Base-by-base conservation (phyloP, 2,329 filamentous ascomycete genomes). In the Colletotrichum echinochloae region DNA sequence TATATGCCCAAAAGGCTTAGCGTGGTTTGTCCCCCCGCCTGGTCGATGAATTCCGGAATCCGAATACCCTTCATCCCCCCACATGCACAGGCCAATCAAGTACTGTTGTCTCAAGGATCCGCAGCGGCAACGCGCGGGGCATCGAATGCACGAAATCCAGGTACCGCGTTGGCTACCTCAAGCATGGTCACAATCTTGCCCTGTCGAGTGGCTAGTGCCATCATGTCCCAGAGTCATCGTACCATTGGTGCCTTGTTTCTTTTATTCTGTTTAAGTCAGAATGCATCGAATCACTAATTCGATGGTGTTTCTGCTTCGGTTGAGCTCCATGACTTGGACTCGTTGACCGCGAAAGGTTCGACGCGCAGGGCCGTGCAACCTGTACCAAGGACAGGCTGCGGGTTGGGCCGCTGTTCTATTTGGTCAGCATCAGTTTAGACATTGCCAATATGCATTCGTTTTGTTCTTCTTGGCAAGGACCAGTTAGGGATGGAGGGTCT, bases 121-220 rank as follows among this genome's bases (percentile, higher is more conserved):
- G 55, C 54, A 60, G 60, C 60, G 48, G 60, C 49, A 65, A 60
- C 33, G 37, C 41, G 62, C 62, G 62, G 62, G 62, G 55, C 44
- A 59, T 48, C 35, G n/a, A 23, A 59, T 65, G 62, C 62, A 59
- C 23, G 52, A 65, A 65, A 65, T 59, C 52, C n/a, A 59, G 52
- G 54, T 60, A 49, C 41, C 54, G 37, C 14, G 26, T 65, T 28
- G 35, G 35, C 28, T 28, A 18, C 49, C 37, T 55, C 30, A 35
- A 9, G 8, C 6, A 8, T n/a, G 51, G 16, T 60, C 7, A 52
- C 39, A 52, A 26, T 41, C 12, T 35, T 39, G n/a, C 33, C 12
- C 12, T 39, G n/a, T 39, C 18, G 7, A n/a, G 7, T 12, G 23
- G 7, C 18, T 33, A 56, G n/a, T 8, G 41, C 20, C 20, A 23